Evolutionary conservation across 345 rosid species (phyloP).

Genomic region (Physaria fendleri): DNA sequence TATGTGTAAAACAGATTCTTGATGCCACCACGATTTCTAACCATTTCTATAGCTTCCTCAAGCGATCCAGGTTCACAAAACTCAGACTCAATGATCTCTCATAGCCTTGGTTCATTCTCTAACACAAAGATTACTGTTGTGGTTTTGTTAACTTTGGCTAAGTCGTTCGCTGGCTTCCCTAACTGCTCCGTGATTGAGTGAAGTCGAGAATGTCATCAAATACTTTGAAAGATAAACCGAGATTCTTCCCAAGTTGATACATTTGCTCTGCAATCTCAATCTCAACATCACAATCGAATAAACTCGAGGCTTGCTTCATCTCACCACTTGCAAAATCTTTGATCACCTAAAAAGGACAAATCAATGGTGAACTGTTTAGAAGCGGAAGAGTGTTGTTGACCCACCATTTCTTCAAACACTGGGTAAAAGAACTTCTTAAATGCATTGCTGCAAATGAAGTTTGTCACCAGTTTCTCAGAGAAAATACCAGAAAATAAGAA

Average conservation of each 20-base stretch:
- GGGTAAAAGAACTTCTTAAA: conserved; percentile 52
- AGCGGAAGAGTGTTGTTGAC: conserved; percentile 20
- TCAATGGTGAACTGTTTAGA: conserved; percentile 22
- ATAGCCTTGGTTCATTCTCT: conserved; percentile 65
- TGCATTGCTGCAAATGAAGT: conserved; percentile 46
- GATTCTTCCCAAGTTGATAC: conserved; percentile 83
- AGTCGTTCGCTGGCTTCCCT: conserved; percentile 88
- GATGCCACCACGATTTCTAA: conserved; percentile 65
- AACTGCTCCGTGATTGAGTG: conserved; percentile 82
- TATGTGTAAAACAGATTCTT: too few relatives aligned
- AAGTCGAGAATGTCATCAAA: conserved; percentile 92
- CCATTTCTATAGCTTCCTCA: conserved; percentile 60
- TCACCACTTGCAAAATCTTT: conserved; percentile 98
- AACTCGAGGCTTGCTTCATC: conserved; percentile 91
- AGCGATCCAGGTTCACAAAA: conserved; percentile 81
- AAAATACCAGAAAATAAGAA: background rate
- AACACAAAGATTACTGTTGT: conserved; percentile 85
- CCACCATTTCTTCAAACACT: conserved; percentile 32
- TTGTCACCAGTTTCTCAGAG: conserved; percentile 20
- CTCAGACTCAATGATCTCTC: conserved; percentile 86
- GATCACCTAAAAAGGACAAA: conserved; percentile 52
- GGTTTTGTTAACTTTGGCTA: conserved; percentile 80
- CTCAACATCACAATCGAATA: conserved; percentile 74
- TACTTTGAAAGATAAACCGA: conserved; percentile 89
- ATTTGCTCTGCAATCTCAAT: conserved; percentile 42